These are phyloP conservation scores for Favolaschia claudopus DNA, from an alignment of 768 basidiomycete genomes.

Conservation along the genomic window DNA sequence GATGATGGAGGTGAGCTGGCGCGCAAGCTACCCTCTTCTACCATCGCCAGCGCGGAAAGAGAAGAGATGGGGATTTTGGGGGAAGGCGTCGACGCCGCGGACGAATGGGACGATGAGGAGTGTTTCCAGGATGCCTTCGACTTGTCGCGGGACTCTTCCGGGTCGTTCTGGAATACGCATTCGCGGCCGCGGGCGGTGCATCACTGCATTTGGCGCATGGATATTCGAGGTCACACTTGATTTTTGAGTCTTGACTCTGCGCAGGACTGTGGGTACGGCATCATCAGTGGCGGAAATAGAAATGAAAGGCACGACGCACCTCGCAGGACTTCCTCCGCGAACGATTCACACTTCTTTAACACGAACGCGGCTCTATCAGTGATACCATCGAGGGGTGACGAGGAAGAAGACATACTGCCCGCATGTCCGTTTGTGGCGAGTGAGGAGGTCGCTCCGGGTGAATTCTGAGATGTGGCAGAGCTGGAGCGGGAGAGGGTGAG, in stretches of 20 bases:
- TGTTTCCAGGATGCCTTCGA: slow-evolving; percentile 50
- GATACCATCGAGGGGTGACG: slow-evolving; percentile 10
- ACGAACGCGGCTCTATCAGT: slow-evolving; percentile 29
- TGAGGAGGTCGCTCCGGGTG: slow-evolving; percentile 76
- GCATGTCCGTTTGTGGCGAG: slow-evolving; percentile 75
- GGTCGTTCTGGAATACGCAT: slow-evolving; percentile 67
- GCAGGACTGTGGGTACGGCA: slow-evolving; percentile 52
- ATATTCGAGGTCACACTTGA: slow-evolving; percentile 73
- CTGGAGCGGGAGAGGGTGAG: slow-evolving; percentile 41
- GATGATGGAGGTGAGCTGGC: too few species aligned
- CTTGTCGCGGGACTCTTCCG: slow-evolving; percentile 50
- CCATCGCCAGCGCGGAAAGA: too few species aligned
- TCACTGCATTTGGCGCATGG: slow-evolving; percentile 79
- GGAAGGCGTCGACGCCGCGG: slow-evolving; percentile 5
- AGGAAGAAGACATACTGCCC: slow-evolving; percentile 65
- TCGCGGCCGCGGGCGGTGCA: slow-evolving; percentile 66
- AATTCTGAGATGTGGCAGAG: slow-evolving; percentile 69
- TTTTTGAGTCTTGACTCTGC: slow-evolving; percentile 81
- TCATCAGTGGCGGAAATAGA: slow-evolving; percentile 7
- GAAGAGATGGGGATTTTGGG: too few species aligned
- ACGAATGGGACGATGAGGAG: slow-evolving; percentile 32
- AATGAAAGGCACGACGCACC: slow-evolving; percentile 32
- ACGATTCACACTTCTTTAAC: slow-evolving; percentile 57
- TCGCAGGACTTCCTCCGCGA: slow-evolving; percentile 75
- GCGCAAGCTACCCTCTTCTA: too few species aligned